Evolutionary conservation across 1,284 basidiomycete genomes (phyloP), one percentile per base, ranked within the genome.

Genomic region (Cutaneotrichosporon sp.): DNA sequence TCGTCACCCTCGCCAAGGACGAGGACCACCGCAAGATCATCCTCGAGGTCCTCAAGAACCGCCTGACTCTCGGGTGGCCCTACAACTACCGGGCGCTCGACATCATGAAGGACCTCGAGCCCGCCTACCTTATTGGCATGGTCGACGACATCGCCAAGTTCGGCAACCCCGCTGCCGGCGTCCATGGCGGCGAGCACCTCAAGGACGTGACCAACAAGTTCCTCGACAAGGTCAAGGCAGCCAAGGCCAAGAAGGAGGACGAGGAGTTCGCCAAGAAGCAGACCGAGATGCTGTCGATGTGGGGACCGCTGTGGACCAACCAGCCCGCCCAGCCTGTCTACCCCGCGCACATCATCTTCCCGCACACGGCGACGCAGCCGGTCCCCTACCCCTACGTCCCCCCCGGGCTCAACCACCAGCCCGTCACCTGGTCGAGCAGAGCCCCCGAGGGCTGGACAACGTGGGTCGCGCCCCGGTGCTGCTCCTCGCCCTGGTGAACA

Each of bases 41-140:
- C 49, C 63, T 75, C 64, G 70, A 67, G 1, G 72, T 75, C 0
- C 34, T 75, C 53, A 74, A 72, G 54, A 54, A 36, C 29, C 72
- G 76, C 22, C 66, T 78, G n/a, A 68, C 65, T n/a, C 63, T 71
- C 3, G 58, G 50, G 3, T 78, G 76, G 76, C 76, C 76, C 3
- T 71, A 71, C 67, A 73, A 73, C 60, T 76, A 75, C 68, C 74
- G 75, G 58, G 74, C 72, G 2, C 67, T 78, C 22, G 68, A 73
- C n/a, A 25, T 72, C 1, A 67, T 73, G 27, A 45, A 34, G 8
- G 59, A 66, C 36, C 65, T 75, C 63, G 71, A 72, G 3, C 59
- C 56, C 3, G 33, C 36, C 3, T 69, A 65, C 20, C 54, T 73
- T n/a, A 51, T 65, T 4, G 66, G 27, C 4, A 18, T 73, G 10